Conservation (phyloP, 2,329 filamentous ascomycete genomes). For the Ceratocystis albifundus region DNA sequence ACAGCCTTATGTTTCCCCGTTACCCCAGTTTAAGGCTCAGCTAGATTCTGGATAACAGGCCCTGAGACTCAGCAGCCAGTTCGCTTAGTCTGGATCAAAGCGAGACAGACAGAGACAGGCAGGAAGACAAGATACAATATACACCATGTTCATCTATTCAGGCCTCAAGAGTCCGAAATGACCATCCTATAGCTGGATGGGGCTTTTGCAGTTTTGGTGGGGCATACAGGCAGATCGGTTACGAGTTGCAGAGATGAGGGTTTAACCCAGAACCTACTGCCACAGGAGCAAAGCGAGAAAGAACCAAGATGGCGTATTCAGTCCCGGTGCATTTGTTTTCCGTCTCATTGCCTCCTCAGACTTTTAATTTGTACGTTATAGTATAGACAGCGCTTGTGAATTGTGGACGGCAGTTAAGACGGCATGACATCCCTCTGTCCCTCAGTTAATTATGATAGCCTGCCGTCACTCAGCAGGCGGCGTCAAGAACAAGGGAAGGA, state of each 20-base stretch:
- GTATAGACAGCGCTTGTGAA: too few relatives aligned
- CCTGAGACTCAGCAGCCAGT: neutral
- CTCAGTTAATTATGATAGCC: neutral
- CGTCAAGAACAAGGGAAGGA: constrained; percentile 7
- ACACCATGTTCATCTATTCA: neutral
- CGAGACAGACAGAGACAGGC: constrained; percentile 1
- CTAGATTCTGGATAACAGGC: neutral
- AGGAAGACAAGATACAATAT: too few relatives aligned
- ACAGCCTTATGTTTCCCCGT: too few relatives aligned
- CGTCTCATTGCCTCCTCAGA: too few relatives aligned
- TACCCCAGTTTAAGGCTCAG: neutral
- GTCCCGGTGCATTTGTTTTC: too few relatives aligned
- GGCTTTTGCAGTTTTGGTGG: neutral
- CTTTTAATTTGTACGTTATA: too few relatives aligned
- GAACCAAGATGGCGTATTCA: too few relatives aligned
- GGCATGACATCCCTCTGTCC: neutral
- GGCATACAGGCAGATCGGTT: neutral
- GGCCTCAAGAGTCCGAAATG: neutral
- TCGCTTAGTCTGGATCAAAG: constrained; percentile 1
- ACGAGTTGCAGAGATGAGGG: neutral
- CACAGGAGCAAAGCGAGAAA: neutral
- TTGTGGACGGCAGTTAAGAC: neutral
- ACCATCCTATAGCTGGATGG: neutral
- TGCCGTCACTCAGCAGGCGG: neutral
- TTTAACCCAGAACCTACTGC: neutral